phyloP scores from a whole-genome alignment of 2,329 filamentous ascomycete genomes.

The Fusarium phyllophilum region DNA sequence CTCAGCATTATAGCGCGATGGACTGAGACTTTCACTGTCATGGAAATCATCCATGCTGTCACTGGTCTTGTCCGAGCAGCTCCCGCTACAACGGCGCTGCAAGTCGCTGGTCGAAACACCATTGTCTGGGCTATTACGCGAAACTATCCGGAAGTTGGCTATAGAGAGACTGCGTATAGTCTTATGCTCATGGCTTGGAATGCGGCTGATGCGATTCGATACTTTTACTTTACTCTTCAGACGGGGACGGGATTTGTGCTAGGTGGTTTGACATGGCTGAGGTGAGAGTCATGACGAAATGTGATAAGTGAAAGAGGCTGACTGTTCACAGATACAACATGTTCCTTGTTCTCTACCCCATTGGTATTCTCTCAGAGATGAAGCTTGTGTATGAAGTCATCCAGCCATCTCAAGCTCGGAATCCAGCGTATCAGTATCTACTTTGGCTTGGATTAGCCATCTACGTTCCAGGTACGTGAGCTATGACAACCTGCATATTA shows the following conservation, averaged over 20 bases:
- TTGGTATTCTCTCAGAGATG: slow-evolving; percentile 34
- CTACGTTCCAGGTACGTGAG: slow-evolving; percentile 23
- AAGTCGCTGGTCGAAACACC: slow-evolving; percentile 37
- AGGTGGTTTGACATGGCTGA: slow-evolving; percentile 24
- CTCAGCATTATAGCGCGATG: slow-evolving; percentile 30
- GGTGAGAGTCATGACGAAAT: neutral
- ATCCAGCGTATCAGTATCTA: slow-evolving; percentile 28
- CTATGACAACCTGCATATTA: fast-evolving
- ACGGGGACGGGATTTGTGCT: slow-evolving; percentile 13
- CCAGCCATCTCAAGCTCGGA: slow-evolving; percentile 24
- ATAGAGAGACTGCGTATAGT: slow-evolving; percentile 24
- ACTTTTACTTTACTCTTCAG: slow-evolving; percentile 35
- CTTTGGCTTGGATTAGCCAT: slow-evolving; percentile 31
- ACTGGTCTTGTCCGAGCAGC: slow-evolving; percentile 31
- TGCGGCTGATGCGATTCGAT: slow-evolving; percentile 30
- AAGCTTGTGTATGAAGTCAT: slow-evolving; percentile 36
- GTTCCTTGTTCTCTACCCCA: slow-evolving; percentile 29
- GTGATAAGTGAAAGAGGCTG: neutral
- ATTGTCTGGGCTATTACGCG: slow-evolving; percentile 40
- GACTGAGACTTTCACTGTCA: slow-evolving; percentile 23
- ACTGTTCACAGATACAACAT: slow-evolving; percentile 24
- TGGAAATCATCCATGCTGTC: slow-evolving; percentile 29
- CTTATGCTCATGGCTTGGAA: slow-evolving; percentile 38
- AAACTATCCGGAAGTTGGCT: slow-evolving; percentile 33
- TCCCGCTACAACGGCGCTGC: slow-evolving; percentile 29